Evolutionary conservation across 2,329 filamentous ascomycete genomes (phyloP).

Genomic region (Fusarium pseudograminearum): DNA sequence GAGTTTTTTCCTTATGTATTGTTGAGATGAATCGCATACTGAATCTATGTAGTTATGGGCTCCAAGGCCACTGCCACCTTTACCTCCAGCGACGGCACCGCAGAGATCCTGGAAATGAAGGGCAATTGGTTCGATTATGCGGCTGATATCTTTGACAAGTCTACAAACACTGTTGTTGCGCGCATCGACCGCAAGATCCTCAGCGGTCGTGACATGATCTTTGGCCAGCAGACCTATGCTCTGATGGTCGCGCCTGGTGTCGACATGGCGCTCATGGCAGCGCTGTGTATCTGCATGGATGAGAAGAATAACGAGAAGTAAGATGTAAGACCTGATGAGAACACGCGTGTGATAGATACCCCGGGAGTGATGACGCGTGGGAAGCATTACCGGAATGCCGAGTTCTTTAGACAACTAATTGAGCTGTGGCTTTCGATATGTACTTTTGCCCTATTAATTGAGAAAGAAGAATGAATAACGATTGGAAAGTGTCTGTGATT

Average conservation of each 20-base stretch:
- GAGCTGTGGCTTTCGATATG: neutral
- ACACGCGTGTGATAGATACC: constrained; percentile 17
- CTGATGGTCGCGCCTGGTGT: constrained; percentile 73
- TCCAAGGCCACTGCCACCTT: constrained; percentile 70
- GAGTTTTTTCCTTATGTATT: constrained; percentile 45
- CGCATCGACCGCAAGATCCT: constrained; percentile 69
- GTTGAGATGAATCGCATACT: neutral
- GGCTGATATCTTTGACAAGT: constrained; percentile 68
- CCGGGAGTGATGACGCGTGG: neutral
- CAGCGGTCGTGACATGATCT: constrained; percentile 68
- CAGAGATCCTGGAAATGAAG: constrained; percentile 66
- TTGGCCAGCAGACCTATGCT: constrained; percentile 73
- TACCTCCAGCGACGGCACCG: constrained; percentile 58
- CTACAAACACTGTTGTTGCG: constrained; percentile 64
- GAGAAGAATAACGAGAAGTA: constrained; percentile 65
- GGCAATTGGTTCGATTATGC: constrained; percentile 70
- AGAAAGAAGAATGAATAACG: neutral
- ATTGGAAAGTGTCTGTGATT: neutral
- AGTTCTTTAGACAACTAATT: neutral
- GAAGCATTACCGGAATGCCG: neutral
- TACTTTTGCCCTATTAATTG: neutral
- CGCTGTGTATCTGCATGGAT: constrained; percentile 76
- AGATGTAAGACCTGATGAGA: neutral
- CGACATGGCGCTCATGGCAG: constrained; percentile 73
- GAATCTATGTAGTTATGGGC: constrained; percentile 57